These are phyloP conservation scores for Pseudogymnoascus sp. DNA, from an alignment of 2,329 filamentous ascomycete species.

Conservation along the genomic window DNA sequence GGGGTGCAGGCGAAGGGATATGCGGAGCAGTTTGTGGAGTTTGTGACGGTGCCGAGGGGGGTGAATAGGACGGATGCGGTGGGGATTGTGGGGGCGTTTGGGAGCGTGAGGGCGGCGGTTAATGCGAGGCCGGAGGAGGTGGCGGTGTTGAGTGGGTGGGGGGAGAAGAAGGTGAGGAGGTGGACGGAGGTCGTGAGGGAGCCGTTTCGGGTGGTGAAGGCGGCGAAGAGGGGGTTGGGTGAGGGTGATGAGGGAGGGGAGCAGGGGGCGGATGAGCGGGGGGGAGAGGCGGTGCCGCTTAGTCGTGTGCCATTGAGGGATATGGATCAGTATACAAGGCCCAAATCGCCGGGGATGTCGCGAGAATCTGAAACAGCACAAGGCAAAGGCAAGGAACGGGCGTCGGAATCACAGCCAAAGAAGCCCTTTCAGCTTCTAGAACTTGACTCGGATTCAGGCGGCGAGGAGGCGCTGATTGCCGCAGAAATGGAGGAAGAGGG, in stretches of 20 bases:
- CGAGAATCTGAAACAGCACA: slow-evolving; percentile 7
- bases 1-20: too few species aligned
- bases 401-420: slow-evolving; percentile 12
- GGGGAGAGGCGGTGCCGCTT: slow-evolving; percentile 22
- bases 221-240: slow-evolving; percentile 45
- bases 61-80: too few species aligned
- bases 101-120: slow-evolving; percentile 74
- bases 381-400: background rate
- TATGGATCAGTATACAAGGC: slow-evolving; percentile 14
- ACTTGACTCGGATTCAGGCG: slow-evolving; percentile 25
- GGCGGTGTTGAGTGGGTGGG: slow-evolving; percentile 80
- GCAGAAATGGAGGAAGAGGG: slow-evolving; percentile 38
- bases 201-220: slow-evolving; percentile 69
- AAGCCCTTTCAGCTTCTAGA: slow-evolving; percentile 29
- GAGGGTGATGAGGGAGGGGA: slow-evolving; percentile 19
- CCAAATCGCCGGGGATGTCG: background rate
- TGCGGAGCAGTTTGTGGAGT: too few species aligned
- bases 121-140: slow-evolving; percentile 85
- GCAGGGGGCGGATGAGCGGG: slow-evolving; percentile 31
- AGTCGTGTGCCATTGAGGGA: slow-evolving; percentile 23
- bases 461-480: slow-evolving; percentile 41
- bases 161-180: slow-evolving; percentile 83
- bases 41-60: too few species aligned
- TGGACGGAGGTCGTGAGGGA: slow-evolving; percentile 79
- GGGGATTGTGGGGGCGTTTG: slow-evolving; percentile 83